A percentile compares a stretch with the other conserved stretches of the same genome.
Evolutionary conservation across 352 stramenopile genomes (phyloP).

Genomic region (Globisporangium canariense): DNA sequence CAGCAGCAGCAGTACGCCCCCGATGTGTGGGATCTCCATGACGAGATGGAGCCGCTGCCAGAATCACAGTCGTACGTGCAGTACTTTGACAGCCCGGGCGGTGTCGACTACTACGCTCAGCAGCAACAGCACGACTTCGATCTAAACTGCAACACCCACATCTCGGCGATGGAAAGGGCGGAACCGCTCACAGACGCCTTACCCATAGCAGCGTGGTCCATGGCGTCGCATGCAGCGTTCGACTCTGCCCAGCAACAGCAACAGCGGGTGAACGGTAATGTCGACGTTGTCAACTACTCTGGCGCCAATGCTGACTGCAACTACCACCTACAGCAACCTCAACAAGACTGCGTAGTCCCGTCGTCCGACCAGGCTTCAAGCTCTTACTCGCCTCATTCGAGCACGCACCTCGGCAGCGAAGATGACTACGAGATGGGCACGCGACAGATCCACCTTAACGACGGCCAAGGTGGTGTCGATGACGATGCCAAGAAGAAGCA

Average conservation of each 20-base stretch:
- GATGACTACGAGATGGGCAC: constrained; percentile 1
- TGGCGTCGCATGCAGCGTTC: neutral
- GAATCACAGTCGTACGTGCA: neutral
- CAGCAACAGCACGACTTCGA: neutral
- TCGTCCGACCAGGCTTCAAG: neutral
- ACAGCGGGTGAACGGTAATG: neutral
- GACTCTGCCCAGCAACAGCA: neutral
- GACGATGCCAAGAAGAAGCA: constrained; percentile 7
- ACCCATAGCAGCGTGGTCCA: neutral
- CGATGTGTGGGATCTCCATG: neutral
- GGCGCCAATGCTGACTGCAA: neutral
- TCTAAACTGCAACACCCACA: neutral
- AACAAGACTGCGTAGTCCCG: neutral
- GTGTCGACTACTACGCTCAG: neutral
- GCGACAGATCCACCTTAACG: neutral
- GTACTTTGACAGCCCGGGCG: neutral
- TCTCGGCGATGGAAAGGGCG: neutral
- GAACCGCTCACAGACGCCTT: neutral
- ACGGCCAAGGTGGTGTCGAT: neutral
- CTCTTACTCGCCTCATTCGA: neutral
- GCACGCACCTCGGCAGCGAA: constrained; percentile 6
- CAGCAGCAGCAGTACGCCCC: neutral
- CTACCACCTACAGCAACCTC: neutral
- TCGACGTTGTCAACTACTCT: neutral
- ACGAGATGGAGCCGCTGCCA: neutral